Conservation (phyloP, 2,329 filamentous ascomycete genomes). For the Microsporum audouinii region DNA sequence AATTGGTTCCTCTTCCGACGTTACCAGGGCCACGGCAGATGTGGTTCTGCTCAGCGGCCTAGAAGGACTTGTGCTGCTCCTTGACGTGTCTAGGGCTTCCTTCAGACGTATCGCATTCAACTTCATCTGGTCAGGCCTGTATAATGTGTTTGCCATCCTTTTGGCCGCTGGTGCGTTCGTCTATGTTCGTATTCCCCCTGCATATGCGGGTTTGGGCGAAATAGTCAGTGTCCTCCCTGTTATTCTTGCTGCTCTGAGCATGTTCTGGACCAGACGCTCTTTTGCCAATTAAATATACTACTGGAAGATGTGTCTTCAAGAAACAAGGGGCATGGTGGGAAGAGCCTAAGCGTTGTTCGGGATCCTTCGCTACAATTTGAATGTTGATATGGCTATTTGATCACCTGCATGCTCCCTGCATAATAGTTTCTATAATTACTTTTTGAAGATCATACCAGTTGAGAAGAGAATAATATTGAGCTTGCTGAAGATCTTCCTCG, state of each 20-base stretch:
- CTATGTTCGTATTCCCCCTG: constrained; percentile 46
- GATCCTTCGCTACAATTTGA: background rate
- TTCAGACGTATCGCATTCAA: constrained; percentile 51
- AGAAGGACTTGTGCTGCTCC: constrained; percentile 44
- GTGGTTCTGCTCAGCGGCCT: constrained; percentile 54
- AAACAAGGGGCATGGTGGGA: too few relatives aligned
- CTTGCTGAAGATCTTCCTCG: background rate
- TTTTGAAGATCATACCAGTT: background rate
- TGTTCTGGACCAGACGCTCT: background rate
- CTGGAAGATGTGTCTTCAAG: too few relatives aligned
- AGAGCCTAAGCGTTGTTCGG: too few relatives aligned
- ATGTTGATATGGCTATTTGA: background rate
- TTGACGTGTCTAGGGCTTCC: constrained; percentile 41
- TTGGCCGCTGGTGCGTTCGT: constrained; percentile 57
- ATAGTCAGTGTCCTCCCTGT: constrained; percentile 64
- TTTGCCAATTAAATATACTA: background rate
- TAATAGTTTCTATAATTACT: too few relatives aligned
- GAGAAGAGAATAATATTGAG: background rate
- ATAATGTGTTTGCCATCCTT: constrained; percentile 58
- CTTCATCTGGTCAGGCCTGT: constrained; percentile 58
- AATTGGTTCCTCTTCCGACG: constrained; percentile 51
- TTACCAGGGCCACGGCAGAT: constrained; percentile 57
- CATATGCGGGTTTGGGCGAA: constrained; percentile 59
- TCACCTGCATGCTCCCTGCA: too few relatives aligned
- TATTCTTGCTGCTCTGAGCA: constrained; percentile 40